These are phyloP conservation scores for Coniosporium tulheliwenetii DNA, from an alignment of 2,329 filamentous ascomycete genomes.

Conservation along the genomic window DNA sequence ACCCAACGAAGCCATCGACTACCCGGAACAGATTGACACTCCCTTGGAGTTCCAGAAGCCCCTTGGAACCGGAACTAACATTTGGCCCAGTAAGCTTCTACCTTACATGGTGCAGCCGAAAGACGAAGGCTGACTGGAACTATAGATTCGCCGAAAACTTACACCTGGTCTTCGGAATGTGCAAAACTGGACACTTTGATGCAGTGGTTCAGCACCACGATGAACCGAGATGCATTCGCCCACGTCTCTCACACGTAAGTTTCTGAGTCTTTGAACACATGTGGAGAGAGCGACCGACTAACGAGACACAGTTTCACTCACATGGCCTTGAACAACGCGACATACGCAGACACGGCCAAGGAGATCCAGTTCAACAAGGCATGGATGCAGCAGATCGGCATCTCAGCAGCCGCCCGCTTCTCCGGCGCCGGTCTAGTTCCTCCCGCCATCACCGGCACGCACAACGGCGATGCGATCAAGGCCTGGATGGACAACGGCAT, in stretches of 20 bases:
- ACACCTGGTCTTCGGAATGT: conserved; percentile 35
- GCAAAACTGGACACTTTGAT: conserved; percentile 33
- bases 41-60: conserved; percentile 31
- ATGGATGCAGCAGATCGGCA: conserved; percentile 39
- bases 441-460: conserved; percentile 46
- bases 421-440: conserved; percentile 42
- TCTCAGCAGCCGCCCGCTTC: conserved; percentile 30
- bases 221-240: conserved; percentile 37
- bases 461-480: conserved; percentile 46
- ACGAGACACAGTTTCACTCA: no score
- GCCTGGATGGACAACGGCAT: conserved; percentile 47
- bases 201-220: conserved; percentile 35
- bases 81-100: conserved; percentile 24
- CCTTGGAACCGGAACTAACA: conserved; percentile 19
- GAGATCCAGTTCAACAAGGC: conserved; percentile 46
- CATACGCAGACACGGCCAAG: conserved; percentile 38
- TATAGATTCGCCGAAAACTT: conserved; percentile 26
- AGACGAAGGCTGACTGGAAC: no score
- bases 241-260: conserved; percentile 48
- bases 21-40: conserved; percentile 21
- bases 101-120: no score
- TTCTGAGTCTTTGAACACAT: no score
- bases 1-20: conserved; percentile 20
- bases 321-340: conserved; percentile 42
- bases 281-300: no score